Evolutionary conservation across 1,284 basidiomycete genomes (phyloP).

Genomic region (Rhodotorula sp.): DNA sequence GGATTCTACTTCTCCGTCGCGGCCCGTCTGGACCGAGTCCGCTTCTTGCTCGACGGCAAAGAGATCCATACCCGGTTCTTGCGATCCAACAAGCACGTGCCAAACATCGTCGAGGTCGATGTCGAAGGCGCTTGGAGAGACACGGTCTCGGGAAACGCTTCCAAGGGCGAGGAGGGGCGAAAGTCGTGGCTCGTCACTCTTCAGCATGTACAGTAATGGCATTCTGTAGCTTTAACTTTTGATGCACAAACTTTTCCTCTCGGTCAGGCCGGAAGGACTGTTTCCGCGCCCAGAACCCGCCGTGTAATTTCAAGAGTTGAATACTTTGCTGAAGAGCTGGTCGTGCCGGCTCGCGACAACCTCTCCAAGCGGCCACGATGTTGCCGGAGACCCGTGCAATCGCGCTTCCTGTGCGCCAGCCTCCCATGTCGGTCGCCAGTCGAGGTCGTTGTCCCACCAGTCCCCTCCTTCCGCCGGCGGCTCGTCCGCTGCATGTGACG

Average conservation of each 20-base stretch:
- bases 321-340: constrained; percentile 90
- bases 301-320: constrained; percentile 60
- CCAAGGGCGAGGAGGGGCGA: too few relatives aligned
- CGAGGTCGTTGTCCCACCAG: constrained; percentile 33
- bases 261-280: too few relatives aligned
- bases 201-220: too few relatives aligned
- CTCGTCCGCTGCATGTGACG: not conserved
- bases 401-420: not conserved
- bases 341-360: constrained; percentile 87
- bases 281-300: too few relatives aligned
- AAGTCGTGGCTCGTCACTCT: not conserved
- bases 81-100: not conserved
- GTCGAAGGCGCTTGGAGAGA: constrained; percentile 16
- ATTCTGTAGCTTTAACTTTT: too few relatives aligned
- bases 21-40: not conserved
- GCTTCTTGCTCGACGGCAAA: constrained; percentile 13
- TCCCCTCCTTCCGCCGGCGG: constrained; percentile 40
- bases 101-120: constrained; percentile 16
- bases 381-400: constrained; percentile 60
- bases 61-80: not conserved
- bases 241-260: too few relatives aligned
- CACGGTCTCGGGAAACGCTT: not conserved
- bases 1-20: constrained; percentile 20
- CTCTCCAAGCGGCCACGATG: constrained; percentile 96
- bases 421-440: constrained; percentile 1